Evolutionary conservation across 1,284 basidiomycete genomes (phyloP).

Genomic region (Moesziomyces globuligerus): DNA sequence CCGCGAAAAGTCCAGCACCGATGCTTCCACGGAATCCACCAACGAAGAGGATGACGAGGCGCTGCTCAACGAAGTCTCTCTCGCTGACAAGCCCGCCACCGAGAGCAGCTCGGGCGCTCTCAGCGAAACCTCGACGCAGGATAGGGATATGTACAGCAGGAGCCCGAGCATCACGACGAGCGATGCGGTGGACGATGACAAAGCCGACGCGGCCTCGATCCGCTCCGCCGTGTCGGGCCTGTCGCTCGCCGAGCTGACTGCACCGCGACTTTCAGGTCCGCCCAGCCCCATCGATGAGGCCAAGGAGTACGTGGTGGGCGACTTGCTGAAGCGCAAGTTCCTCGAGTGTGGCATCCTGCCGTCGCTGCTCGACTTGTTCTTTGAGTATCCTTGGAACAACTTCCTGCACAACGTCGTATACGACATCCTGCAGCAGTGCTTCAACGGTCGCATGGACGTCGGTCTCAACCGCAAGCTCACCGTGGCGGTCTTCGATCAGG

Average conservation of each 20-base stretch:
- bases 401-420: slow-evolving; percentile 97
- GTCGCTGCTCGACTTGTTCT: slow-evolving; percentile 75
- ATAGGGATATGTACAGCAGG: slow-evolving; percentile 7
- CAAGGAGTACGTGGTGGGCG: slow-evolving; percentile 57
- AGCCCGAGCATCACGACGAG: slow-evolving; percentile 27
- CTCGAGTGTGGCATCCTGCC: slow-evolving; percentile 62
- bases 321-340: slow-evolving; percentile 63
- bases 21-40: slow-evolving; percentile 46
- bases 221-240: slow-evolving; percentile 56
- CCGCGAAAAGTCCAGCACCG: slow-evolving; percentile 44
- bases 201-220: slow-evolving; percentile 40
- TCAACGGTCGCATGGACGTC: slow-evolving; percentile 80
- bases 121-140: background rate
- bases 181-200: slow-evolving; percentile 30
- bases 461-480: slow-evolving; percentile 62
- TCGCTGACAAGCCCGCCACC: slow-evolving; percentile 23
- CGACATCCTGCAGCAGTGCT: slow-evolving; percentile 92
- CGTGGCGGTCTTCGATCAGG: slow-evolving; percentile 61
- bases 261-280: slow-evolving; percentile 48
- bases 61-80: slow-evolving; percentile 56
- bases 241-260: slow-evolving; percentile 59
- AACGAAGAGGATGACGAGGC: slow-evolving; percentile 61
- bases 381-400: slow-evolving; percentile 96
- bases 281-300: slow-evolving; percentile 55
- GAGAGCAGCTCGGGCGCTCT: slow-evolving; percentile 5